These are phyloP conservation scores for Fusarium xyrophilum DNA, from an alignment of 2,329 filamentous ascomycete genomes.

Conservation along the genomic window DNA sequence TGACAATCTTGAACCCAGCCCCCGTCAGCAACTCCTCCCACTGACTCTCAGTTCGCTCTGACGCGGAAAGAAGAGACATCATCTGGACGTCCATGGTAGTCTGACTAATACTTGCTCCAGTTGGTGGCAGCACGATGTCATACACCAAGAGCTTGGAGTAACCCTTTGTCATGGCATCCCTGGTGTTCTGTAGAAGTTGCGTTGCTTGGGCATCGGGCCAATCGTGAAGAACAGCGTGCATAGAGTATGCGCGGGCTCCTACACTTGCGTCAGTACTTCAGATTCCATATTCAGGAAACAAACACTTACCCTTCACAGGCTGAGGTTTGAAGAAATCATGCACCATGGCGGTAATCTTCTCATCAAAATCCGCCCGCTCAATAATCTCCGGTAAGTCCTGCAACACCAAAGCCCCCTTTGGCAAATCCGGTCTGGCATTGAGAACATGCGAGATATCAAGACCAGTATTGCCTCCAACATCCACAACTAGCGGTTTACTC, in stretches of 20 bases:
- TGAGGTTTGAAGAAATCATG: constrained; percentile 34
- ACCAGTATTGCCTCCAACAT: constrained; percentile 29
- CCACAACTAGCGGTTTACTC: constrained; percentile 14
- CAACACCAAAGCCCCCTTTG: constrained; percentile 1
- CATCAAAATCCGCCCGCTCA: constrained; percentile 2
- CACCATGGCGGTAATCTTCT: constrained; percentile 9
- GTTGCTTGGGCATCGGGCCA: constrained; percentile 52
- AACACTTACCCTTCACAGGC: constrained; percentile 9
- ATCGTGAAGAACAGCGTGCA: constrained; percentile 58
- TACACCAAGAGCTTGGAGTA: constrained; percentile 41
- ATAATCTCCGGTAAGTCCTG: constrained; percentile 33
- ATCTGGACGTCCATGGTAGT: constrained; percentile 41
- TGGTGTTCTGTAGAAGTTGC: constrained; percentile 38
- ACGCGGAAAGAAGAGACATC: constrained; percentile 39
- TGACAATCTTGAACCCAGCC: constrained; percentile 21
- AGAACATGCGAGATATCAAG: constrained; percentile 27
- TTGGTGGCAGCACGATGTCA: constrained; percentile 30
- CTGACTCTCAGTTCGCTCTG: constrained; percentile 27
- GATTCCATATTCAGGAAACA: no score
- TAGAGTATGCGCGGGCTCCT: constrained; percentile 53
- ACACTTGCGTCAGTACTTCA: rapidly evolving
- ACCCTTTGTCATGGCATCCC: constrained; percentile 24
- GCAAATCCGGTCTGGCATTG: not conserved
- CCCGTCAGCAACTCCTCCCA: constrained; percentile 21
- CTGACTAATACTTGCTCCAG: constrained; percentile 33